Percentiles rank a stretch among this genome's conserved stretches.
Evolutionary conservation across 176 grass and related monocot genomes (phyloP).

Genomic region (Rhynchospora pubera): DNA sequence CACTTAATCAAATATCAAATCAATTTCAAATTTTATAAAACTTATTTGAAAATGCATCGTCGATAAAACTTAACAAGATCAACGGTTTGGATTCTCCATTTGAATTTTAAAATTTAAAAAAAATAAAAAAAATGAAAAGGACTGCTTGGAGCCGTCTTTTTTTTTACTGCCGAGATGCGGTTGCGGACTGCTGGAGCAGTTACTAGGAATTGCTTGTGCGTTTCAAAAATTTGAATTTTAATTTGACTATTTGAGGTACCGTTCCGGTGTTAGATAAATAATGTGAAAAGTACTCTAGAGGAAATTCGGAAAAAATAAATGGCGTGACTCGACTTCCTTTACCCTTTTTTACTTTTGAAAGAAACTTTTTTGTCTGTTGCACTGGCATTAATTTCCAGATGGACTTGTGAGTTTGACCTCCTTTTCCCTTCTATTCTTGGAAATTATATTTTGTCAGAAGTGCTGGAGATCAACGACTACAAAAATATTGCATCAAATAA

Average conservation of each 20-base stretch:
- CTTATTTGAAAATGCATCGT: too few species aligned
- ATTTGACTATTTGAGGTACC: neutral
- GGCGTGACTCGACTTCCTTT: neutral
- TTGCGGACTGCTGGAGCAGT: neutral
- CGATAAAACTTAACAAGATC: too few species aligned
- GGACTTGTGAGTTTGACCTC: neutral
- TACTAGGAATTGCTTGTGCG: neutral
- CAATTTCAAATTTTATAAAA: too few species aligned
- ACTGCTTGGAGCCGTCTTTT: too few species aligned
- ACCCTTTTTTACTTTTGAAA: neutral
- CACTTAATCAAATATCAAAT: too few species aligned
- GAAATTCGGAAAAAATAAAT: neutral
- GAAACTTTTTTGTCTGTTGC: neutral
- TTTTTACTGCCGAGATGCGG: too few species aligned
- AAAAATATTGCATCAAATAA: neutral
- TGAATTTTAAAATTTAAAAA: too few species aligned
- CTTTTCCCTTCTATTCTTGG: neutral
- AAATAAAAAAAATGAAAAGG: too few species aligned
- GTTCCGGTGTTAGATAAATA: neutral
- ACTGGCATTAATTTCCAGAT: neutral
- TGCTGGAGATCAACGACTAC: neutral
- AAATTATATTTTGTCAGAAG: neutral
- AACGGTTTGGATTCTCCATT: too few species aligned
- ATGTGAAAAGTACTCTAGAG: neutral
- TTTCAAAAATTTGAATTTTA: neutral